Evolutionary conservation across 2,329 filamentous ascomycete genomes (phyloP).

Genomic region (Conoideocrella luteorostrata): DNA sequence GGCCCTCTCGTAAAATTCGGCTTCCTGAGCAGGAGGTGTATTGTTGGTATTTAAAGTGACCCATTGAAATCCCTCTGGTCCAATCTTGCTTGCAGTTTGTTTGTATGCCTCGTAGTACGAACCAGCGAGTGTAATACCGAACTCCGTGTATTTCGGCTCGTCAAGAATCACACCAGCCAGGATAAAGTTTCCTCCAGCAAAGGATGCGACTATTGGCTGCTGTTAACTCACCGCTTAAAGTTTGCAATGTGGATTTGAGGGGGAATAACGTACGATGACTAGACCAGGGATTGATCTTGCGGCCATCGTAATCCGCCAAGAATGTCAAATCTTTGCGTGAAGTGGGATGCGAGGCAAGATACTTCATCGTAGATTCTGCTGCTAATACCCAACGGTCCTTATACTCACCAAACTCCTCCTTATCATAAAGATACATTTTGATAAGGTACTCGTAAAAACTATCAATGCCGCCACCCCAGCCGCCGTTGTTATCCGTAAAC

Average conservation of each 20-base stretch:
- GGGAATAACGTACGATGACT: constrained; percentile 44
- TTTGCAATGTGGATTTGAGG: too few relatives aligned
- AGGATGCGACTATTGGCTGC: constrained; percentile 72
- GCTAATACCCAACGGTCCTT: constrained; percentile 69
- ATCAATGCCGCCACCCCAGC: constrained; percentile 72
- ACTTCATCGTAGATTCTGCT: constrained; percentile 66
- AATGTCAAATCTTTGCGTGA: constrained; percentile 67
- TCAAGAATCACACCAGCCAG: constrained; percentile 67
- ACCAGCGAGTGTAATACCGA: constrained; percentile 64
- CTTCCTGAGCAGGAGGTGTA: constrained; percentile 36
- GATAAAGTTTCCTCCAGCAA: constrained; percentile 80
- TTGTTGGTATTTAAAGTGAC: constrained; percentile 37
- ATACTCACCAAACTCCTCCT: constrained; percentile 55
- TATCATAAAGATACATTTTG: constrained; percentile 84
- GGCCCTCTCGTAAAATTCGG: constrained; percentile 65
- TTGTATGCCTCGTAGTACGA: constrained; percentile 71
- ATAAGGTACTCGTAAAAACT: constrained; percentile 87
- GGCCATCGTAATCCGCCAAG: constrained; percentile 49
- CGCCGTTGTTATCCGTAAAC: constrained; percentile 61
- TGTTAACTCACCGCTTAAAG: too few relatives aligned
- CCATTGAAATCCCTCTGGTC: constrained; percentile 68
- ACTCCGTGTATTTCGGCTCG: constrained; percentile 60
- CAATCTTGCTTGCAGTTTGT: constrained; percentile 65
- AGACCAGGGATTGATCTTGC: constrained; percentile 35
- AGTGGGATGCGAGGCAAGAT: constrained; percentile 63